Base-by-base conservation (phyloP, 352 stramenopile species). In the Phytophthora pini region DNA sequence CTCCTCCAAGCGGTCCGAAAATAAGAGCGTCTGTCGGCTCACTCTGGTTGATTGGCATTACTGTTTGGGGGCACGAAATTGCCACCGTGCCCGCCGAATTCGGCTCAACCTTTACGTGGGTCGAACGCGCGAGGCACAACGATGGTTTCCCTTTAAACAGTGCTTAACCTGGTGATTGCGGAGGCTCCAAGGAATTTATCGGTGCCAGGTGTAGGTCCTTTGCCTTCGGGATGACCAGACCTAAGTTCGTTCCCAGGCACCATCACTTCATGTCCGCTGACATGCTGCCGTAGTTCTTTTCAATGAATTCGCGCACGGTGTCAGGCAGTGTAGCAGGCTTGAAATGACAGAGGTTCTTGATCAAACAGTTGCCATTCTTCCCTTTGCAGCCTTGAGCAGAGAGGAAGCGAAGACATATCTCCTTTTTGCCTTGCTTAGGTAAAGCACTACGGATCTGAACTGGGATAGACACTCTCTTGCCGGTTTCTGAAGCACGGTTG, bases 381-480 rank as follows among this genome's bases (percentile, higher is more conserved):
- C 38, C 50, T 0, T 22, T 1, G 24, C 50, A 57, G 2, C 50
- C 50, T 47, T 57, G 50, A 2, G 50, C 50, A 26, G 50, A 57
- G 10, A 57, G 24, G 9, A 48, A 48, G 0, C 36, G 40, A 9
- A 48, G 3, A 4, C 27, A 60, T 2, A 60, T 43, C 12, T 34
- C 27, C n/a, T 60, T 51, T 5, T 26, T 2, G 12, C 41, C 20
- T 17, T 60, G 26, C 11, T 44, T 50, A 11, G 40, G 53, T 3
- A 60, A 6, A 0, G 17, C 40, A 15, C 52, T 51, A 2, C 27
- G 29, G 7, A 60, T 39, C 1, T 43, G 41, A 1, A 34, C 12
- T 2, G 40, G 29, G 1, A 52, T 60, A 3, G 26, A 43, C 1
- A 38, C 29, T 34, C 53, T n/a, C 9, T 60, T 52, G 26, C 44